phyloP scores from a whole-genome alignment of 2,329 filamentous ascomycete species.

The Clarireedia monteithiana region DNA sequence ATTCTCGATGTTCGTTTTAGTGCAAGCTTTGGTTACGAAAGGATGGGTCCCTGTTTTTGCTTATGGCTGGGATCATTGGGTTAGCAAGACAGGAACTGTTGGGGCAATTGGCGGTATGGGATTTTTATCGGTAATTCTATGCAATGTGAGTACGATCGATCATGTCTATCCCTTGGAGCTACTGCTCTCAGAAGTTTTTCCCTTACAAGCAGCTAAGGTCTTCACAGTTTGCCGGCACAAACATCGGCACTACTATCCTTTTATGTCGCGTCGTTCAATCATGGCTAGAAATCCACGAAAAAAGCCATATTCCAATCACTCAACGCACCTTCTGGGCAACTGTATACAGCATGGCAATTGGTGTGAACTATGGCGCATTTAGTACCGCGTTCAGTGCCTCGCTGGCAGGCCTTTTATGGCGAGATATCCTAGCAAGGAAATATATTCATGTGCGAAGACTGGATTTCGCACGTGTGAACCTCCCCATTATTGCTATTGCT shows the following conservation, averaged over 20 bases:
- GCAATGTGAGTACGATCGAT: slow-evolving; percentile 50
- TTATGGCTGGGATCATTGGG: slow-evolving; percentile 67
- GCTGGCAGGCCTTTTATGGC: slow-evolving; percentile 63
- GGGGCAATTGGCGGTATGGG: slow-evolving; percentile 66
- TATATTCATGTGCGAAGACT: slow-evolving; percentile 55
- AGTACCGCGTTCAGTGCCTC: slow-evolving; percentile 66
- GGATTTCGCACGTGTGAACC: slow-evolving; percentile 61
- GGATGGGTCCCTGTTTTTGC: slow-evolving; percentile 70
- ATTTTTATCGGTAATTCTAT: slow-evolving; percentile 61
- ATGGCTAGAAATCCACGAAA: slow-evolving; percentile 53
- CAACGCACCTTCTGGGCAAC: slow-evolving; percentile 66
- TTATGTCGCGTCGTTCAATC: slow-evolving; percentile 62
- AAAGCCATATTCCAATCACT: slow-evolving; percentile 41
- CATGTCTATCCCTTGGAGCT: background rate
- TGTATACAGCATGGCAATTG: slow-evolving; percentile 66
- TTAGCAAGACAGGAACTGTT: slow-evolving; percentile 58
- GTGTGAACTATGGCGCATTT: slow-evolving; percentile 69
- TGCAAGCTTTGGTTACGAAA: slow-evolving; percentile 64
- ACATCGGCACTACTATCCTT: slow-evolving; percentile 69
- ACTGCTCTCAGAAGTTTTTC: background rate
- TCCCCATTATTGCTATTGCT: slow-evolving; percentile 61
- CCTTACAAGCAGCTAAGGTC: slow-evolving; percentile 11
- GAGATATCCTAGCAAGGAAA: slow-evolving; percentile 61
- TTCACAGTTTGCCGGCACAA: slow-evolving; percentile 63
- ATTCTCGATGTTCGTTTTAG: slow-evolving; percentile 67